These are phyloP conservation scores for Lipomyces yamadae DNA, from an alignment of 805 yeast species.

Conservation along the genomic window DNA sequence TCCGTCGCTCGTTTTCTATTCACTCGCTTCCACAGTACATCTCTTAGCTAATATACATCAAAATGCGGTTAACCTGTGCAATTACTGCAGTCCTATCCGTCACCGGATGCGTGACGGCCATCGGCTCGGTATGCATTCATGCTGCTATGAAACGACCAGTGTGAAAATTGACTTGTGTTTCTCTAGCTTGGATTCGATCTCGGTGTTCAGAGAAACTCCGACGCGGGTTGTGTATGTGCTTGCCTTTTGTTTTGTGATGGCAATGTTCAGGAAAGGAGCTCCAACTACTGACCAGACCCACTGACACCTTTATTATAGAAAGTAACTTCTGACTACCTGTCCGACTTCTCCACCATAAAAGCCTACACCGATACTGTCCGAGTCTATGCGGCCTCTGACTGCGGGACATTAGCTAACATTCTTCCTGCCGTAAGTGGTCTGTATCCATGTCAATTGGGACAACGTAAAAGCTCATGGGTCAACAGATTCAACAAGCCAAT, in stretches of 20 bases:
- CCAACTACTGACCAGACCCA: background rate
- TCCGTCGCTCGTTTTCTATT: background rate
- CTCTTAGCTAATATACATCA: background rate
- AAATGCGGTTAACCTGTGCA: constrained; percentile 49
- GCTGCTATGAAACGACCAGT: background rate
- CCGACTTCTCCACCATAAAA: constrained; percentile 66
- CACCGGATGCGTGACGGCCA: constrained; percentile 57
- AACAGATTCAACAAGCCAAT: constrained; percentile 60
- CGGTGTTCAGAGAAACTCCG: constrained; percentile 72
- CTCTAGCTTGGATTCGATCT: constrained; percentile 75
- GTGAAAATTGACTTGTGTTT: constrained; percentile 39
- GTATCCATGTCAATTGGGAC: too few relatives aligned
- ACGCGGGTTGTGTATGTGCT: constrained; percentile 34
- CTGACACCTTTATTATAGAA: constrained; percentile 12
- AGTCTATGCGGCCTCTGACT: constrained; percentile 91
- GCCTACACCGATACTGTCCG: constrained; percentile 69
- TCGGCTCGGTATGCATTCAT: constrained; percentile 50
- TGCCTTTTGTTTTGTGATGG: background rate
- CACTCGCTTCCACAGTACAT: background rate
- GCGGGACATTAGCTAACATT: constrained; percentile 81
- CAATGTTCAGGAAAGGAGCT: background rate
- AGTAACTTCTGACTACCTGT: constrained; percentile 63
- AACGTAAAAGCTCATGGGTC: background rate
- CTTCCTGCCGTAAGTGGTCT: constrained; percentile 72
- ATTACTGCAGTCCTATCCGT: constrained; percentile 52